These are phyloP conservation scores for Trametes cubensis DNA, from an alignment of 768 basidiomycete genomes.

Conservation along the genomic window DNA sequence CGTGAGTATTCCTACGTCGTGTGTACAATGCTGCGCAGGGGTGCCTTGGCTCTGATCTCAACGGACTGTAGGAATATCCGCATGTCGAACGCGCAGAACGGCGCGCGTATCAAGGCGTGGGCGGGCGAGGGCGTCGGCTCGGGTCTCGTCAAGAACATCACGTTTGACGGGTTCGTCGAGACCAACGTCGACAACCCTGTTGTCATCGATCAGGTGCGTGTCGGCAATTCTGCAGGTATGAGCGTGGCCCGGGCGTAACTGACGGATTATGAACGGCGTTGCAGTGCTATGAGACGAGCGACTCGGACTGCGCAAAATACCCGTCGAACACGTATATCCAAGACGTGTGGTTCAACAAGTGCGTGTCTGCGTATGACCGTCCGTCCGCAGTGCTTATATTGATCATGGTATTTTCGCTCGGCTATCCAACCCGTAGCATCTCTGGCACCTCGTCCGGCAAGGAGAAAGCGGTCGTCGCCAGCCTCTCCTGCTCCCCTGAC, in stretches of 20 bases:
- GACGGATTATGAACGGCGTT: neutral
- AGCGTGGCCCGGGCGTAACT: neutral
- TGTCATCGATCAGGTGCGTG: conserved; percentile 55
- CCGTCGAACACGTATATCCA: conserved; percentile 59
- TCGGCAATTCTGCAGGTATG: neutral
- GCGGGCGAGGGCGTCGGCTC: conserved; percentile 61
- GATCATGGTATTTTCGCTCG: neutral
- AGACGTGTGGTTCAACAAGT: conserved; percentile 60
- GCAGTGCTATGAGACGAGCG: conserved; percentile 53
- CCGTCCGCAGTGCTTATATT: neutral
- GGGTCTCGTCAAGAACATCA: conserved; percentile 60
- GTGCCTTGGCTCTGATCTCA: too few species aligned
- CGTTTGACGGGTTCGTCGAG: conserved; percentile 54
- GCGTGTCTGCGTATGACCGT: conserved; percentile 3
- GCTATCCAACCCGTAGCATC: conserved; percentile 39
- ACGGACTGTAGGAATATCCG: conserved; percentile 60
- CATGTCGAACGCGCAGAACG: conserved; percentile 66
- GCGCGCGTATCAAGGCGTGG: conserved; percentile 70
- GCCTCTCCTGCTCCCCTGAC: conserved; percentile 58
- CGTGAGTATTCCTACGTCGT: conserved; percentile 35
- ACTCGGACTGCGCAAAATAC: conserved; percentile 52
- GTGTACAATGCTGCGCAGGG: too few species aligned
- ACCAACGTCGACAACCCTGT: conserved; percentile 61
- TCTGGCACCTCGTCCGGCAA: conserved; percentile 57
- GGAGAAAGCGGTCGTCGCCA: conserved; percentile 51